Percentiles rank a stretch among this genome's conserved stretches.
phyloP scores from a whole-genome alignment of 164 flowering plant genomes.

The Kalanchoe fedtschenkoi region DNA sequence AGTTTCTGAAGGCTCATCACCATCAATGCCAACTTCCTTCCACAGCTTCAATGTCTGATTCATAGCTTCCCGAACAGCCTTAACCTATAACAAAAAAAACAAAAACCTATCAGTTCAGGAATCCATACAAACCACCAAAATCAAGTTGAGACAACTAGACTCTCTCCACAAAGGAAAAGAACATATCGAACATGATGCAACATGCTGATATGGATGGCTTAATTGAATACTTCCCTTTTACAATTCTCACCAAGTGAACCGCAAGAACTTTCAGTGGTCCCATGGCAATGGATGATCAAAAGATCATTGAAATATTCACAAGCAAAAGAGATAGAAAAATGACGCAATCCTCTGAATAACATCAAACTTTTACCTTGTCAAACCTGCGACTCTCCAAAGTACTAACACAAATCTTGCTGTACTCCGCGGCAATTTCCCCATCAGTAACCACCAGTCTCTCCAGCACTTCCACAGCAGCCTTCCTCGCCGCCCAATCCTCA shows the following conservation, averaged over 20 bases:
- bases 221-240: background rate
- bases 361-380: slow-evolving; percentile 54
- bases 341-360: too few relatives aligned
- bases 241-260: background rate
- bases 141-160: background rate
- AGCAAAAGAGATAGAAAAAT: background rate
- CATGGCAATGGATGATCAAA: background rate
- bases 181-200: slow-evolving; percentile 4
- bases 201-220: slow-evolving; percentile 5
- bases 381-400: slow-evolving; percentile 59
- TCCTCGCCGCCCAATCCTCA: slow-evolving; percentile 87
- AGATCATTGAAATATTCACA: background rate
- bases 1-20: slow-evolving; percentile 34
- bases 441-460: slow-evolving; percentile 50
- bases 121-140: background rate
- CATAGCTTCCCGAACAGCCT: slow-evolving; percentile 76
- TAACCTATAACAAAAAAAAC: slow-evolving; percentile 35
- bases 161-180: background rate
- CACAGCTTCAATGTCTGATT: slow-evolving; percentile 54
- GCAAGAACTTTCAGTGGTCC: background rate
- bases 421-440: slow-evolving; percentile 34
- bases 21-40: slow-evolving; percentile 50
- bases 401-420: slow-evolving; percentile 38
- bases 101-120: background rate
- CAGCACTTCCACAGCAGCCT: slow-evolving; percentile 75